phyloP scores from a whole-genome alignment of 208 protist genomes.

The Trypanosoma cruzi region DNA sequence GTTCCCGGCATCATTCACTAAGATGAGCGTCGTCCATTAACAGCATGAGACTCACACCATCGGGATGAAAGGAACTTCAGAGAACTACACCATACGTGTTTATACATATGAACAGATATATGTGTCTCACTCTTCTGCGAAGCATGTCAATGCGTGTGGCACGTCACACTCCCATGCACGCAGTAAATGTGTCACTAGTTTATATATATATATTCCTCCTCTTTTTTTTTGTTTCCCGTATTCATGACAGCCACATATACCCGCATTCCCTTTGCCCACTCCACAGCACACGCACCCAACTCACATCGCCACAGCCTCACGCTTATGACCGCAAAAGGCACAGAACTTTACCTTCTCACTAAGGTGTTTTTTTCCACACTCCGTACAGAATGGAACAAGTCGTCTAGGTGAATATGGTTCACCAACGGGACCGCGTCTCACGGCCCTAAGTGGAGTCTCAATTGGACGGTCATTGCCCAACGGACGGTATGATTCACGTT shows the following conservation, averaged over 20 bases:
- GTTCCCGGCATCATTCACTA: too few relatives aligned
- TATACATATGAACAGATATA: constrained; percentile 5
- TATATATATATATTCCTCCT: too few relatives aligned
- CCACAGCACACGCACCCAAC: not conserved
- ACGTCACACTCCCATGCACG: too few relatives aligned
- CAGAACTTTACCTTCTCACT: constrained; percentile 80
- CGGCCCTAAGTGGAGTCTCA: not conserved
- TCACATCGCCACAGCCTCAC: constrained; percentile 23
- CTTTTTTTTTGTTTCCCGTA: too few relatives aligned
- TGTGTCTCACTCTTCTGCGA: not conserved
- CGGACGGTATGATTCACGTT: constrained; percentile 19
- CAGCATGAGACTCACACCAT: too few relatives aligned
- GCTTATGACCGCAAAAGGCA: constrained; percentile 78
- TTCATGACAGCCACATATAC: too few relatives aligned
- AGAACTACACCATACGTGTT: constrained; percentile 3
- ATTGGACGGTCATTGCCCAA: constrained; percentile 21
- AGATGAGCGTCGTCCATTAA: too few relatives aligned
- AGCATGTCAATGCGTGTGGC: too few relatives aligned
- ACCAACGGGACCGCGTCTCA: not conserved
- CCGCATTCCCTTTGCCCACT: too few relatives aligned
- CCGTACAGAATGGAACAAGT: constrained; percentile 42
- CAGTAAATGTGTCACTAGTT: too few relatives aligned
- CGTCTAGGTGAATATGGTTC: constrained; percentile 15
- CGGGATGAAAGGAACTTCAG: too few relatives aligned
- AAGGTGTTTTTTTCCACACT: constrained; percentile 71